A percentile compares a stretch with the other conserved stretches of the same genome.
Evolutionary conservation across 208 protist species (phyloP).

Genomic region (Entamoeba invadens): DNA sequence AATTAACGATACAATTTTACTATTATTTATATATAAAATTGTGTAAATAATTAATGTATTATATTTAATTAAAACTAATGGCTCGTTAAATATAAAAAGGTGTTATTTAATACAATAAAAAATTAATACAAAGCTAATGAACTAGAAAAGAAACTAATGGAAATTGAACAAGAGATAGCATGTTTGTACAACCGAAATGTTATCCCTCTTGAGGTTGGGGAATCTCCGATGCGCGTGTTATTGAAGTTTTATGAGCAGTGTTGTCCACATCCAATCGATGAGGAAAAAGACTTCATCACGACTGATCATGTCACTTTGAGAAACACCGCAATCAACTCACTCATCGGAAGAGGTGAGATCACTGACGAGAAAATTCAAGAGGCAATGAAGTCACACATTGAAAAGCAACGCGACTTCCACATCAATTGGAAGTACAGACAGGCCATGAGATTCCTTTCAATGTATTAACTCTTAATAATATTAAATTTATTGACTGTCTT

Average conservation of each 20-base stretch:
- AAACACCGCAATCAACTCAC: not conserved
- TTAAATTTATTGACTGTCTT: no score
- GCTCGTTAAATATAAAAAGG: not conserved
- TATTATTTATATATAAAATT: not conserved
- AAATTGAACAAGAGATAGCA: not conserved
- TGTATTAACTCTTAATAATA: no score
- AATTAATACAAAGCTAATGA: not conserved
- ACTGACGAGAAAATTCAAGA: not conserved
- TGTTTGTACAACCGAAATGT: not conserved
- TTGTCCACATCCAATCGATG: not conserved
- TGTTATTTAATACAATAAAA: not conserved
- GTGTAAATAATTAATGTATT: not conserved
- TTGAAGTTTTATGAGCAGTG: not conserved
- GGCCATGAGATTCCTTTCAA: not conserved
- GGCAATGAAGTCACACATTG: not conserved
- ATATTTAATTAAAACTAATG: not conserved
- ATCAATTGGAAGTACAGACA: not conserved
- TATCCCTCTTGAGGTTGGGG: not conserved
- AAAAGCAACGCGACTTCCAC: not conserved
- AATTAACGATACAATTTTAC: not conserved
- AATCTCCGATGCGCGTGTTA: not conserved
- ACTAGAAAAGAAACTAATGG: no score
- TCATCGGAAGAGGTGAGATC: not conserved
- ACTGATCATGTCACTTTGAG: not conserved
- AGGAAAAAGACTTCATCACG: not conserved